Base-by-base conservation (phyloP, 805 yeast genomes). In the Starmerella potacharoeniae region DNA sequence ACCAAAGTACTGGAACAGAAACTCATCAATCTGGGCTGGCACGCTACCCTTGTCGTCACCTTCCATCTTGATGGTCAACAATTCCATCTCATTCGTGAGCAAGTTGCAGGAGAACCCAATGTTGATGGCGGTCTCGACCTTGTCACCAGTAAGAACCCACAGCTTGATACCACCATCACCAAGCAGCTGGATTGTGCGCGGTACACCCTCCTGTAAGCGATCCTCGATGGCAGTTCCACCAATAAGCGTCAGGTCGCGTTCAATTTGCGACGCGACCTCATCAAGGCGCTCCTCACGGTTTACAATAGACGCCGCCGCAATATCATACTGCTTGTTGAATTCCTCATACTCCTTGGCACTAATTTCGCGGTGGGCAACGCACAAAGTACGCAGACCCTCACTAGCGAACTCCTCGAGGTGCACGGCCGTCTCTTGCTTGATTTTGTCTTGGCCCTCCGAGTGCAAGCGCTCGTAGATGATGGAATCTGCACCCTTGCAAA, bases 171-270 rank as follows among this genome's bases (percentile, higher is more conserved):
- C 95, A 0, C 90, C 95, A 43, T 77, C 75, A 9, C 81, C 80
- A 51, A 86, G 74, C 49, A 82, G 68, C 13, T 83, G 80, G 62
- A 85, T 86, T 1, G 91, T 74, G 54, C 80, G 81, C 1, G 93
- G 91, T 14, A 85, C 95, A 58, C 91, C 91, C 52, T 81, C 83
- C 68, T 85, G 95, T 42, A 85, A 73, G 56, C 86, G 71, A 65
- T 85, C 95, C 65, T 85, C 95, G 64, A 85, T 85, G 7, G 91
- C 95, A 22, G 95, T 85, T 16, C 90, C 89, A 16, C 95, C 95
- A 49, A 85, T 68, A 47, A 85, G 71, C 6, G 69, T 69, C 56
- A 86, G 71, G 30, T 75, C 78, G 3, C 70, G 68, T 68, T 86
- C 95, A 56, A 86, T 75, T 39, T 78, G 77, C 43, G 78, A 81